phyloP scores from a whole-genome alignment of 2,329 filamentous ascomycete species.

The Exophiala sp. region DNA sequence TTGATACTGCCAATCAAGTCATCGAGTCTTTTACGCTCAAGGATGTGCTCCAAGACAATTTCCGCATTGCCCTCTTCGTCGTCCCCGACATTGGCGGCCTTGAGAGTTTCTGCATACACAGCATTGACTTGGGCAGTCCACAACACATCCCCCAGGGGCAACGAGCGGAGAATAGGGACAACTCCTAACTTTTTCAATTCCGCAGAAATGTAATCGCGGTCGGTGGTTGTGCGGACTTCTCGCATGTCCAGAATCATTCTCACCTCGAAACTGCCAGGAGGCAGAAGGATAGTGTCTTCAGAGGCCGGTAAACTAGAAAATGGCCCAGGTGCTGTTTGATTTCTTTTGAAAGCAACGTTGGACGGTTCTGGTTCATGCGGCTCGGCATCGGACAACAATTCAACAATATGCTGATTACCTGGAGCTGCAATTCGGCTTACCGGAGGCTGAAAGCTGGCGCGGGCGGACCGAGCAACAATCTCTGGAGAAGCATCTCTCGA shows the following conservation, averaged over 20 bases:
- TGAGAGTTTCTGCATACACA: slow-evolving; percentile 49
- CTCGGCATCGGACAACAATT: slow-evolving; percentile 12
- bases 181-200: slow-evolving; percentile 63
- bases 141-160: slow-evolving; percentile 69
- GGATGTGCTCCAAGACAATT: slow-evolving; percentile 70
- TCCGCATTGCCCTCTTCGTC: slow-evolving; percentile 54
- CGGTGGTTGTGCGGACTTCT: slow-evolving; percentile 65
- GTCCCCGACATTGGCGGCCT: slow-evolving; percentile 21
- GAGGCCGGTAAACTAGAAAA: too few species aligned
- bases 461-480: not conserved
- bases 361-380: slow-evolving; percentile 2
- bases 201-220: slow-evolving; percentile 70
- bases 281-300: slow-evolving; percentile 52
- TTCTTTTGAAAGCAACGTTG: not conserved
- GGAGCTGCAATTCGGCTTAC: not conserved
- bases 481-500: not conserved
- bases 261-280: slow-evolving; percentile 63
- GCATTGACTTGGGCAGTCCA: slow-evolving; percentile 72
- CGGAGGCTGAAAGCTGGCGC: not conserved
- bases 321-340: not conserved
- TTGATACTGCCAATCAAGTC: slow-evolving; percentile 75
- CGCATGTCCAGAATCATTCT: slow-evolving; percentile 68
- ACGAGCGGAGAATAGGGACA: slow-evolving; percentile 58
- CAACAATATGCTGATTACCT: slow-evolving; percentile 4
- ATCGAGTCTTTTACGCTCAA: slow-evolving; percentile 74